A percentile compares a stretch with the other conserved stretches of the same genome.
Conservation (phyloP, 179 eudicot genomes). For the Spergularia azorica region DNA sequence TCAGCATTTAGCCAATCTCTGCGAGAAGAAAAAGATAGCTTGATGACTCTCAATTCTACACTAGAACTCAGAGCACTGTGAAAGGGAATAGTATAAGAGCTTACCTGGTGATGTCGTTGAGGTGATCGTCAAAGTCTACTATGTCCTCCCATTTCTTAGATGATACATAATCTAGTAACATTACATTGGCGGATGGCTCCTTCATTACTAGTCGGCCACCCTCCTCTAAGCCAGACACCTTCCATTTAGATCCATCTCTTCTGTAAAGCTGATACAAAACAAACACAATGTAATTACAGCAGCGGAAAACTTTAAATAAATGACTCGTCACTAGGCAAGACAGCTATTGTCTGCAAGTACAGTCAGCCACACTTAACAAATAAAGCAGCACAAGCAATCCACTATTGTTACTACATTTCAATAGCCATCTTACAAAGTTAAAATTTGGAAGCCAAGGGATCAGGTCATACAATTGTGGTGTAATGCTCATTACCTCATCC, state of each 20-base stretch:
- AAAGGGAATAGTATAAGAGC: slow-evolving; percentile 3
- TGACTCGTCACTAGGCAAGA: background rate
- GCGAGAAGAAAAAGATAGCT: slow-evolving; percentile 24
- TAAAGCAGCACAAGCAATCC: background rate
- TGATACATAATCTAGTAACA: slow-evolving; percentile 62
- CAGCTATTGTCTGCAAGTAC: too few relatives aligned
- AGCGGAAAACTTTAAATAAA: background rate
- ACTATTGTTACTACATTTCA: too few relatives aligned
- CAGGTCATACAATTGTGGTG: too few relatives aligned
- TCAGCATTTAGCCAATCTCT: slow-evolving; percentile 76
- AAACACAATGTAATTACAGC: too few relatives aligned
- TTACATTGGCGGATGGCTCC: slow-evolving; percentile 70
- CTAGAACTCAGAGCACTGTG: background rate
- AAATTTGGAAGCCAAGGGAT: too few relatives aligned
- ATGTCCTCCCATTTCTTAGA: slow-evolving; percentile 65
- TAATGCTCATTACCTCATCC: too few relatives aligned
- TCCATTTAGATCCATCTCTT: slow-evolving; percentile 74
- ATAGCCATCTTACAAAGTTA: too few relatives aligned
- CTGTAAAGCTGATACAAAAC: slow-evolving; percentile 51
- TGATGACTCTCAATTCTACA: background rate
- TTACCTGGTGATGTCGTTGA: slow-evolving; percentile 82
- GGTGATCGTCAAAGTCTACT: slow-evolving; percentile 83
- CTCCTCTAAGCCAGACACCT: slow-evolving; percentile 54
- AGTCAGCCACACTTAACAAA: background rate
- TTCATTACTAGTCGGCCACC: slow-evolving; percentile 47